Evolutionary conservation across 257 asterid species (phyloP).

Genomic region (Pogostemon cablin): DNA sequence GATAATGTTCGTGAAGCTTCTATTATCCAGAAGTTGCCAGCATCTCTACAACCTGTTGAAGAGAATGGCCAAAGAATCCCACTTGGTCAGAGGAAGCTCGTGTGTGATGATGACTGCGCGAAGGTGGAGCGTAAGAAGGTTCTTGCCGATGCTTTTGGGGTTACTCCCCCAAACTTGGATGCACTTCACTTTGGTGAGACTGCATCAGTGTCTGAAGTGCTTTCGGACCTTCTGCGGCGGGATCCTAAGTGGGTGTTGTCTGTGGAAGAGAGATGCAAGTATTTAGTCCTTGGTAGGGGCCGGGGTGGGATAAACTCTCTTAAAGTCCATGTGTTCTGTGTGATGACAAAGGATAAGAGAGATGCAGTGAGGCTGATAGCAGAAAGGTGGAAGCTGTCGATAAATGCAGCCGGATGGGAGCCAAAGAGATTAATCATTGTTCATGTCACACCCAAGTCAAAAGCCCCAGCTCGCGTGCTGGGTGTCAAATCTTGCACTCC

Average conservation of each 20-base stretch:
- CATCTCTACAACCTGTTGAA: conserved; percentile 70
- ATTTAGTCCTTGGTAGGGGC: conserved; percentile 78
- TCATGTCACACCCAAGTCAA: conserved; percentile 85
- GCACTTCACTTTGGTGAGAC: conserved; percentile 89
- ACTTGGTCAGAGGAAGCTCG: conserved; percentile 85
- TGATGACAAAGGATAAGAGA: conserved; percentile 83
- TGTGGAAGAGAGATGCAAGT: conserved; percentile 89
- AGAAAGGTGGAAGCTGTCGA: conserved; percentile 93
- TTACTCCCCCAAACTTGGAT: conserved; percentile 60
- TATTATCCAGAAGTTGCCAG: conserved; percentile 69
- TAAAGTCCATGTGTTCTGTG: conserved; percentile 89
- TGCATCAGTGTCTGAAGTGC: conserved; percentile 75
- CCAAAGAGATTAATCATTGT: conserved; percentile 84
- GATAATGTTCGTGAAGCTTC: conserved; percentile 73
- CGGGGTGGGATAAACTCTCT: conserved; percentile 69
- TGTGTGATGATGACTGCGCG: conserved; percentile 89
- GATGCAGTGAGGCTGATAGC: conserved; percentile 88
- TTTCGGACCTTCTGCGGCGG: conserved; percentile 88
- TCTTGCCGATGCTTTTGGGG: conserved; percentile 94
- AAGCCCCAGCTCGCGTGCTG: conserved; percentile 81
- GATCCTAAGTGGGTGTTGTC: conserved; percentile 90
- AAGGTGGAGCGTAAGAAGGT: conserved; percentile 84
- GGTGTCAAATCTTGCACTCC: conserved; percentile 58
- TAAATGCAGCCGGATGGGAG: conserved; percentile 95
- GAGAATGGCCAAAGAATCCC: conserved; percentile 67